phyloP scores from a whole-genome alignment of 1,284 basidiomycete species.

The Heterobasidion occidentale region DNA sequence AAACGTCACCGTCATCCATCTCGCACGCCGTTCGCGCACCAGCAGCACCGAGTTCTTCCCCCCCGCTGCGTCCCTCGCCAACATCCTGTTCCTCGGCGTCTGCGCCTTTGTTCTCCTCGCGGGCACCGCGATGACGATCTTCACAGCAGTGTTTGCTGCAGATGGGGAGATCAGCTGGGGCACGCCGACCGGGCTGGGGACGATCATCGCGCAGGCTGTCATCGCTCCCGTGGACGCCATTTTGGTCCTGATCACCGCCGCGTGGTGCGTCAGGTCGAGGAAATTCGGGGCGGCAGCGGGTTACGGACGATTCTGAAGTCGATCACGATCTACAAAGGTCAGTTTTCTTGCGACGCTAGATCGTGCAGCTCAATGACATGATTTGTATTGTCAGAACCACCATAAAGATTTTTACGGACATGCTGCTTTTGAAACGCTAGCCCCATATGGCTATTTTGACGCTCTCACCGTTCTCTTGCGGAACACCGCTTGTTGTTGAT shows the following conservation, averaged over 20 bases:
- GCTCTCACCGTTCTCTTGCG: no score
- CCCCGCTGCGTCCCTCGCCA: conserved; percentile 3
- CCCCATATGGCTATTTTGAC: no score
- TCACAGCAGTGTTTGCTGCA: neutral
- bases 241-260: neutral
- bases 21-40: conserved; percentile 1
- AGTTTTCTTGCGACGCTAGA: no score
- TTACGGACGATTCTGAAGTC: conserved; percentile 2
- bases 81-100: conserved; percentile 4
- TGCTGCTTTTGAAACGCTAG: no score
- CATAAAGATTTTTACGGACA: no score
- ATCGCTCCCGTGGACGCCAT: neutral
- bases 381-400: no score
- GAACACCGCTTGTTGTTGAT: no score
- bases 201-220: conserved; percentile 6
- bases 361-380: no score
- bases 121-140: conserved; percentile 6
- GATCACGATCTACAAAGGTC: neutral
- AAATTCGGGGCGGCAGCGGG: neutral
- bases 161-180: conserved; percentile 5
- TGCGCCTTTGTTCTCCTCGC: conserved; percentile 5
- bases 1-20: conserved; percentile 5
- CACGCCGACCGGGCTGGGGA: conserved; percentile 5
- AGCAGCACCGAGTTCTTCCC: conserved; percentile 2
- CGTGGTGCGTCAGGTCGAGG: conserved; percentile 3